phyloP scores from a whole-genome alignment of 129 eudicot species.

The Smallanthus sonchifolius region DNA sequence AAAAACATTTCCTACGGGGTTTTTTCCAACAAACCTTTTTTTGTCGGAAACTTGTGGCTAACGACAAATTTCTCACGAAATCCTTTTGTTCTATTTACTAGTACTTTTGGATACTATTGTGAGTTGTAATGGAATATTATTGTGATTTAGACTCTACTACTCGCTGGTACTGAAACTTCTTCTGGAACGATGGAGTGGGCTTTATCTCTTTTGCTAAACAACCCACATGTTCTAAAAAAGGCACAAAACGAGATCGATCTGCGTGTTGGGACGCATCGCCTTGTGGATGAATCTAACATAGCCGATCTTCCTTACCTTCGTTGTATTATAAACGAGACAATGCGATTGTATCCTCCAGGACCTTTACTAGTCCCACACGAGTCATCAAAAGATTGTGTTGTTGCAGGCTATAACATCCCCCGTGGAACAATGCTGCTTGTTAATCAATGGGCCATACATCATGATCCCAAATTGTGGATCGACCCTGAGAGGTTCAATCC shows the following conservation, averaged over 20 bases:
- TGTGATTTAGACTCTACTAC: too few species aligned
- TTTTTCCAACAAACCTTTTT: too few species aligned
- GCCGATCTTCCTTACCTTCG: slow-evolving; percentile 30
- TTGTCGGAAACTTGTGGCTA: too few species aligned
- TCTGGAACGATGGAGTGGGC: slow-evolving; percentile 44
- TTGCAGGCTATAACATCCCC: slow-evolving; percentile 26
- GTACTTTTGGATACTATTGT: too few species aligned
- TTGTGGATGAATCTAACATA: slow-evolving; percentile 29
- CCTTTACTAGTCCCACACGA: slow-evolving; percentile 34
- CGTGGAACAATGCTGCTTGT: slow-evolving; percentile 34
- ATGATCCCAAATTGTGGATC: slow-evolving; percentile 37
- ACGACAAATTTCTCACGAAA: too few species aligned
- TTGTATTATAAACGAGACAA: slow-evolving; percentile 33
- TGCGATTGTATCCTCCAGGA: slow-evolving; percentile 27
- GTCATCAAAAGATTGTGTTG: slow-evolving; percentile 25
- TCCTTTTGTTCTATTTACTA: too few species aligned
- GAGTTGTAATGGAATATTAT: too few species aligned
- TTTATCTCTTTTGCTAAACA: slow-evolving; percentile 29
- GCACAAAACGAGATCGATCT: slow-evolving; percentile 31
- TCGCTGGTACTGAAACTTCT: slow-evolving; percentile 39
- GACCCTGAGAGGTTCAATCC: slow-evolving; percentile 33
- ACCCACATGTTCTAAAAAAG: slow-evolving; percentile 30
- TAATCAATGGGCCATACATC: slow-evolving; percentile 40
- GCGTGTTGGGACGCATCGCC: slow-evolving; percentile 11
- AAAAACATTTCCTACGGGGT: too few species aligned